Evolutionary conservation across 2,329 filamentous ascomycete species (phyloP).

Genomic region (Phyllosticta citrichinensis): DNA sequence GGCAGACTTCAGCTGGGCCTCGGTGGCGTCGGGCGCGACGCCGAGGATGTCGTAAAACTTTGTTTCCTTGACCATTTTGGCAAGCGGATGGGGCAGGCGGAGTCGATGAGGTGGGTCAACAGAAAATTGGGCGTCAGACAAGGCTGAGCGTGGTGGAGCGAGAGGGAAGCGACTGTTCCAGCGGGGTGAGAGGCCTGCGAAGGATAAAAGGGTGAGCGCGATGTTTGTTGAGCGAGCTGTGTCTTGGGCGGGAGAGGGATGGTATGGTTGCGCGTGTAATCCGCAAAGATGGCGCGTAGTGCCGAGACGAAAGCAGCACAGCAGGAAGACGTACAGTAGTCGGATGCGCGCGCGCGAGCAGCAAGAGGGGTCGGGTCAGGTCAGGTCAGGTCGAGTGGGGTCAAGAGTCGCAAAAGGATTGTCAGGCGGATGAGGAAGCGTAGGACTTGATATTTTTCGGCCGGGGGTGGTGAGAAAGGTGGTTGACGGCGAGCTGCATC

Average conservation of each 20-base stretch:
- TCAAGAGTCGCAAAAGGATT: not conserved
- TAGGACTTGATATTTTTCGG: not conserved
- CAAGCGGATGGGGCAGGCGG: conserved; percentile 1
- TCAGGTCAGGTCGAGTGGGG: not conserved
- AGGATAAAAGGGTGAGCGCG: not conserved
- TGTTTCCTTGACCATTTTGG: conserved; percentile 66
- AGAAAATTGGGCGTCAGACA: not conserved
- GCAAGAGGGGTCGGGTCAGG: not conserved
- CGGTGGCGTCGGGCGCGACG: conserved; percentile 68
- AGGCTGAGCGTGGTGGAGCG: not conserved
- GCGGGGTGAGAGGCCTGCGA: not conserved
- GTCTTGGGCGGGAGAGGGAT: not conserved
- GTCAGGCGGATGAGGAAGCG: not conserved
- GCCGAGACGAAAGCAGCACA: not conserved
- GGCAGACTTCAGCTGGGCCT: conserved; percentile 81
- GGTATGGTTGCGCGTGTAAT: not conserved
- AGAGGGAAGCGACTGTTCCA: not conserved
- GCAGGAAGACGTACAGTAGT: not conserved
- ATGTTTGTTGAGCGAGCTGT: not conserved
- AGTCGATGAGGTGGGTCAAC: not conserved
- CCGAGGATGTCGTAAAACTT: conserved; percentile 72
- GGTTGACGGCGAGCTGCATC: not conserved
- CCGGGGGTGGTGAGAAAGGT: not conserved
- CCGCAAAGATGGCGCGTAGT: not conserved
- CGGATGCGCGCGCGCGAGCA: not conserved